These are phyloP conservation scores for Fraxinus floribunda DNA, from an alignment of 305 asterid species.

Conservation along the genomic window DNA sequence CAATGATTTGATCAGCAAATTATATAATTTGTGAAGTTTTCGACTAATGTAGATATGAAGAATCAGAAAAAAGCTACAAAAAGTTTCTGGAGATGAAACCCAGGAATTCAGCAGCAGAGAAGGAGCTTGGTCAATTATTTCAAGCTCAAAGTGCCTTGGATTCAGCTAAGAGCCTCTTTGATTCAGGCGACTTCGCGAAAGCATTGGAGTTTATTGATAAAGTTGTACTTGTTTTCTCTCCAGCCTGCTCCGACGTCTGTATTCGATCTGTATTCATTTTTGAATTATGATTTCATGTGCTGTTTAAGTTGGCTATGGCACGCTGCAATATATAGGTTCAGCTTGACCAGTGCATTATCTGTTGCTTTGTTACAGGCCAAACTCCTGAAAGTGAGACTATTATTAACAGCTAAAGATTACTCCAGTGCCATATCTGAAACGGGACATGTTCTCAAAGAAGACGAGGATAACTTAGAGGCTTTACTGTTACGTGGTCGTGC, in stretches of 20 bases:
- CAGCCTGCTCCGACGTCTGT: slow-evolving; percentile 78
- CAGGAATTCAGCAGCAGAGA: slow-evolving; percentile 61
- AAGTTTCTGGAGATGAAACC: slow-evolving; percentile 78
- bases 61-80: slow-evolving; percentile 76
- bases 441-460: slow-evolving; percentile 85
- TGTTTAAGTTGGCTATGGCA: not conserved
- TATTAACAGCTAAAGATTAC: slow-evolving; percentile 68
- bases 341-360: slow-evolving; percentile 13
- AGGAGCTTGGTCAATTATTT: slow-evolving; percentile 78
- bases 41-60: slow-evolving; percentile 79
- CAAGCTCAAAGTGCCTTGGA: slow-evolving; percentile 74
- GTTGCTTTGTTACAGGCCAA: slow-evolving; percentile 60
- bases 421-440: slow-evolving; percentile 77
- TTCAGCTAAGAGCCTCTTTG: slow-evolving; percentile 64
- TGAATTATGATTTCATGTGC: not conserved
- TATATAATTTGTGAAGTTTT: slow-evolving; percentile 46
- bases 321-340: not conserved
- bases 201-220: slow-evolving; percentile 71
- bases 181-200: slow-evolving; percentile 63
- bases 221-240: slow-evolving; percentile 90
- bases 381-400: slow-evolving; percentile 67
- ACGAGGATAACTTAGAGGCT: slow-evolving; percentile 78
- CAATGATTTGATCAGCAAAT: slow-evolving; percentile 27
- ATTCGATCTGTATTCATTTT: slow-evolving; percentile 1
- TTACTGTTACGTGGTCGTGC: slow-evolving; percentile 93